Evolutionary conservation across 192 early-diverging fungal genomes (phyloP).

Genomic region (Coemansia sp.): DNA sequence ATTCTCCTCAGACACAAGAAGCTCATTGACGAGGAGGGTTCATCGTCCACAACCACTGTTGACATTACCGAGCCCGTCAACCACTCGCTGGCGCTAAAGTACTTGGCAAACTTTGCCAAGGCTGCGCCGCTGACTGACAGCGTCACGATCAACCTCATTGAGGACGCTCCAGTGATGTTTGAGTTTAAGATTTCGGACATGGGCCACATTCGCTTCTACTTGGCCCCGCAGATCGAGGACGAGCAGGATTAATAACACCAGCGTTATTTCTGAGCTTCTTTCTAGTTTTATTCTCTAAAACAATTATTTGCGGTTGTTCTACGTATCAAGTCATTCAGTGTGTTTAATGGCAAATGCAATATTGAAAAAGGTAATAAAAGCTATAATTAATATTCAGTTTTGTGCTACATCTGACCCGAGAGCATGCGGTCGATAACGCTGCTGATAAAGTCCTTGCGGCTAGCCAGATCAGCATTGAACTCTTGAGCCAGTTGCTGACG

Average conservation of each 20-base stretch:
- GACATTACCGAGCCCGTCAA: constrained; percentile 76
- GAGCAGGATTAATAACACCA: constrained; percentile 50
- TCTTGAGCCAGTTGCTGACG: constrained; percentile 65
- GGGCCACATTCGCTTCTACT: constrained; percentile 93
- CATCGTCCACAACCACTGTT: constrained; percentile 66
- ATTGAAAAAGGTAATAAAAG: background rate
- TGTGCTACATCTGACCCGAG: constrained; percentile 19
- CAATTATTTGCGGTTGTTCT: background rate
- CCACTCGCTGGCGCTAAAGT: constrained; percentile 91
- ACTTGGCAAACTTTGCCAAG: constrained; percentile 92
- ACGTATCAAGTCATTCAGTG: no score
- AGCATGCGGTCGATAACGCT: constrained; percentile 55
- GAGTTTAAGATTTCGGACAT: constrained; percentile 89
- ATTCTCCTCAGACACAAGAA: constrained; percentile 74
- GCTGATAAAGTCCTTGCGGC: constrained; percentile 72
- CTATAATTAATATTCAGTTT: background rate
- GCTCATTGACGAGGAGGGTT: constrained; percentile 68
- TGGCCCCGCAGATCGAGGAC: constrained; percentile 79
- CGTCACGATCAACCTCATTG: constrained; percentile 80
- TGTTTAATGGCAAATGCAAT: constrained; percentile 1
- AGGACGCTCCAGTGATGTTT: constrained; percentile 88
- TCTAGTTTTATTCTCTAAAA: background rate
- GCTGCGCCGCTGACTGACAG: constrained; percentile 77
- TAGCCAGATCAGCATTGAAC: constrained; percentile 67
- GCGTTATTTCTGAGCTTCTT: background rate